Evolutionary conservation across 305 asterid species (phyloP), one percentile per base, ranked within the genome.

Genomic region (Plantago rigida): DNA sequence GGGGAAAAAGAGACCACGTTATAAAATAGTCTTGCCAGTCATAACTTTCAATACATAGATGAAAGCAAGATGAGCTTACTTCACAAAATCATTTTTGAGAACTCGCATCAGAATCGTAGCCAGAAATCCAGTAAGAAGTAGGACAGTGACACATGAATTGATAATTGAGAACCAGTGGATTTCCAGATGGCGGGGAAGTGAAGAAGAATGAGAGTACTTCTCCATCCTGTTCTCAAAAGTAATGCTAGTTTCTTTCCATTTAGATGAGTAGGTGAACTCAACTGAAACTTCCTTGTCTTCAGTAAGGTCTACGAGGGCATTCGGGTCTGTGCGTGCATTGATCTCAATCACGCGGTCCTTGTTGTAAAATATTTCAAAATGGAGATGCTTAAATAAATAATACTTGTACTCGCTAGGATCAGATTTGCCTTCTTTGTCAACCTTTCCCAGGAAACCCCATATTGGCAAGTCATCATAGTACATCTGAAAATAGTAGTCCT

Each of bases 401-500:
- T 89, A 86, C 51, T 77, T 86, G 78, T 78, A 84, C 51, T 86
- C 91, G 58, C 75, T 78, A 3, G 93, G 93, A 68, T 86, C 96
- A 51, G 76, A 13, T 81, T 83, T 82, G 59, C 84, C 94, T 67
- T 88, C 96, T 73, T 80, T 84, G 50, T 84, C 92, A 48, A 86
- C 89, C 70, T 78, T 86, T 28, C 96, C 94, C 60, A 89, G 70
- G 71, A 89, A 84, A 51, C 91, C 94, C 94, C 96, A 89, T 50
- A 86, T 74, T 47, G 96, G 96, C 72, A 88, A 71, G 73, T 88
- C 96, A 74, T 88, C 96, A 61, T 85, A 87, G 79, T 85, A 88
- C 96, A 89, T 89, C 67, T 89, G 95, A 42, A 89, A 86, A 69
- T 84, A 86, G 58, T 89, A 89, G 70, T 89, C 96, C 76, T 89